Conservation (phyloP, 208 protist genomes). For the Crithidia thermophila region DNA sequence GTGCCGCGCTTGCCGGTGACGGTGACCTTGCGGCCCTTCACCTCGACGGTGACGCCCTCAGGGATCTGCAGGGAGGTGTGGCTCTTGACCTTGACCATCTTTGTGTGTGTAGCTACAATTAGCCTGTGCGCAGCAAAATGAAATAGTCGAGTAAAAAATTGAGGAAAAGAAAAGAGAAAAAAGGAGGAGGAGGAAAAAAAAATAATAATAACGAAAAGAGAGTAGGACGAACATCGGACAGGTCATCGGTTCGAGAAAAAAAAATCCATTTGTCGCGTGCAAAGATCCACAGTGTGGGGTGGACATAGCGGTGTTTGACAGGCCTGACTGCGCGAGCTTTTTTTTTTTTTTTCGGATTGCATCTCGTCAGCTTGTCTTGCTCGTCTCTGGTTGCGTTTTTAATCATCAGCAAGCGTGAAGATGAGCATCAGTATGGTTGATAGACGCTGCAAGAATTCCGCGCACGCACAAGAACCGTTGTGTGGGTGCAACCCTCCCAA, state of each 20-base stretch:
- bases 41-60: conserved; percentile 63
- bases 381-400: no score
- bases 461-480: no score
- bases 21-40: conserved; percentile 77
- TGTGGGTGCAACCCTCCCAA: no score
- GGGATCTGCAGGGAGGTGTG: conserved; percentile 64
- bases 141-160: neutral
- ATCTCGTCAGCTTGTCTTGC: no score
- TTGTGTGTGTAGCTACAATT: conserved; percentile 23
- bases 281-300: no score
- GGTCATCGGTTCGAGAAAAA: neutral
- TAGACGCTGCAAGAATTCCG: no score
- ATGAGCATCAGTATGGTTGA: no score
- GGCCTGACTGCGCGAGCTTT: no score
- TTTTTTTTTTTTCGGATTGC: no score
- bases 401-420: no score
- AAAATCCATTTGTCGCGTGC: neutral
- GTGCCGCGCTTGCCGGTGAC: conserved; percentile 97
- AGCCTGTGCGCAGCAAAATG: neutral
- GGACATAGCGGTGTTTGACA: no score
- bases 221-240: neutral
- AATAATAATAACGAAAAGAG: neutral
- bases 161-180: neutral
- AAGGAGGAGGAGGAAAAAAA: conserved; percentile 4
- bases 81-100: conserved; percentile 91